Conservation (phyloP, 768 basidiomycete genomes). For the Boletales sp. region DNA sequence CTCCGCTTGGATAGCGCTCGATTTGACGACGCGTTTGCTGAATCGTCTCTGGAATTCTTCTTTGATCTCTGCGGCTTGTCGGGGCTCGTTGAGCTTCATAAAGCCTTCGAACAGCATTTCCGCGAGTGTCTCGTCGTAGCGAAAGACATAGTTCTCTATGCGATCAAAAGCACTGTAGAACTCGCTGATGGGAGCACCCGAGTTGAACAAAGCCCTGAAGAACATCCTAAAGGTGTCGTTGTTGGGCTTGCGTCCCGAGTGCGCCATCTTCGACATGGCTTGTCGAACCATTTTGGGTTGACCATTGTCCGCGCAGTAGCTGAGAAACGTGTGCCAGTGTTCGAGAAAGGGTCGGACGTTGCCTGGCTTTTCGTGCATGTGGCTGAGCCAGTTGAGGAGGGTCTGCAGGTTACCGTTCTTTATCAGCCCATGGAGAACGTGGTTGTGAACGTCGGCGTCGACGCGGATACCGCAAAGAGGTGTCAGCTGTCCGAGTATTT, state of each 20-base stretch:
- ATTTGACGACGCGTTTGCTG: constrained; percentile 25
- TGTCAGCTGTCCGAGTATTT: constrained; percentile 48
- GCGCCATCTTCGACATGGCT: constrained; percentile 35
- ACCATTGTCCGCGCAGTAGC: constrained; percentile 32
- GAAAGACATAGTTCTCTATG: constrained; percentile 43
- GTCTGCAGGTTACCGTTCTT: constrained; percentile 41
- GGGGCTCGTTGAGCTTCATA: constrained; percentile 34
- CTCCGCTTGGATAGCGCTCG: constrained; percentile 25
- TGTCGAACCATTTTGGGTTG: constrained; percentile 25
- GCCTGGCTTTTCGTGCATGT: constrained; percentile 51
- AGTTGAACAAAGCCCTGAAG: constrained; percentile 40
- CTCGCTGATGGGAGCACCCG: constrained; percentile 27
- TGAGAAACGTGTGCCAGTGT: constrained; percentile 55
- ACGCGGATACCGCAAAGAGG: constrained; percentile 44
- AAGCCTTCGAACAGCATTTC: constrained; percentile 42
- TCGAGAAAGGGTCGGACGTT: constrained; percentile 43
- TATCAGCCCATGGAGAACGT: constrained; percentile 48
- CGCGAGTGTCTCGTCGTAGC: constrained; percentile 42
- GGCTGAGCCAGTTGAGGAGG: constrained; percentile 47
- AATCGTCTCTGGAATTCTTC: constrained; percentile 36
- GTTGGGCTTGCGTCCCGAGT: constrained; percentile 39
- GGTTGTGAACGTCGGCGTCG: constrained; percentile 45
- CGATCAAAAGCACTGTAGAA: constrained; percentile 43
- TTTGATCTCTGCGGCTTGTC: constrained; percentile 37
- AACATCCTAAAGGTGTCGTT: constrained; percentile 48